phyloP scores from a whole-genome alignment of 352 stramenopile genomes.

The Halophytophthora polymorphica region DNA sequence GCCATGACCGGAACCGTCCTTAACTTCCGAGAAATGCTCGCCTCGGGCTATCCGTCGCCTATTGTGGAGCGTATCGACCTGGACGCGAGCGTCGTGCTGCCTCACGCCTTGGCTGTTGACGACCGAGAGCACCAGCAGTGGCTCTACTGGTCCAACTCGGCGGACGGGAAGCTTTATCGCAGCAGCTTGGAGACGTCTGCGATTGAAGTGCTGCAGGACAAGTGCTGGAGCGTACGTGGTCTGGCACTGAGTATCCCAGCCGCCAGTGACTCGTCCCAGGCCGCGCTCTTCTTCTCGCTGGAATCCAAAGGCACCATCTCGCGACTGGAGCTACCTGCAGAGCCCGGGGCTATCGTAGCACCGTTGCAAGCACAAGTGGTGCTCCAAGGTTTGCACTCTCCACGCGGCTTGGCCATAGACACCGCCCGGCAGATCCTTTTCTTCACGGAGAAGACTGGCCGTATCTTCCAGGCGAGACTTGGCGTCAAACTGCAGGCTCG shows the following conservation, averaged over 20 bases:
- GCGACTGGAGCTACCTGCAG: slow-evolving; percentile 9
- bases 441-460: slow-evolving; percentile 72
- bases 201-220: slow-evolving; percentile 40
- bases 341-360: background rate
- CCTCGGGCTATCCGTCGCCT: slow-evolving; percentile 36
- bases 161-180: slow-evolving; percentile 59
- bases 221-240: slow-evolving; percentile 52
- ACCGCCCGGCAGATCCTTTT: slow-evolving; percentile 33
- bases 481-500: slow-evolving; percentile 2
- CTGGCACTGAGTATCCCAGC: slow-evolving; percentile 20
- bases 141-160: slow-evolving; percentile 75
- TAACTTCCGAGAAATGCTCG: slow-evolving; percentile 54
- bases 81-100: slow-evolving; percentile 25
- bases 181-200: slow-evolving; percentile 41
- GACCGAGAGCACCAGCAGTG: slow-evolving; percentile 26
- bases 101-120: slow-evolving; percentile 49
- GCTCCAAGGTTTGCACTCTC: slow-evolving; percentile 38
- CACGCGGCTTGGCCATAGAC: slow-evolving; percentile 50
- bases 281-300: slow-evolving; percentile 50
- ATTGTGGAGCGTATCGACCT: slow-evolving; percentile 55
- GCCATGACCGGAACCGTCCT: slow-evolving; percentile 40
- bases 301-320: slow-evolving; percentile 58
- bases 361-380: slow-evolving; percentile 19
- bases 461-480: slow-evolving; percentile 34
- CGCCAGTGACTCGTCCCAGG: background rate